Percentiles rank a stretch among this genome's conserved stretches.
phyloP scores from a whole-genome alignment of 345 rosid species.

The Pistacia vera region DNA sequence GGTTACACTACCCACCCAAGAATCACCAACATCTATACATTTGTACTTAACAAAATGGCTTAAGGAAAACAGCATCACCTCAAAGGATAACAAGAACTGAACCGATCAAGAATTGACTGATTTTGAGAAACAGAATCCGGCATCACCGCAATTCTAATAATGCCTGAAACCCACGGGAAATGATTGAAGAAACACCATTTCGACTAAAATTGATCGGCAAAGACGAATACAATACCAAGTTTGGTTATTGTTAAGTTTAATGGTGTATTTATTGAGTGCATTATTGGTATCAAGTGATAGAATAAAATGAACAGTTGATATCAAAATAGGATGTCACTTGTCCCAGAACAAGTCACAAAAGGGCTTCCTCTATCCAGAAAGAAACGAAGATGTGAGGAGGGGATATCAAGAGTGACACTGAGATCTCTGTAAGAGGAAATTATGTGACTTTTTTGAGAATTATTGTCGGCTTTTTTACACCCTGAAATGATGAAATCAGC shows the following conservation, averaged over 20 bases:
- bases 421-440: constrained; percentile 78
- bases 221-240: constrained; percentile 80
- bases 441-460: constrained; percentile 41
- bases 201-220: constrained; percentile 54
- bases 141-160: constrained; percentile 56
- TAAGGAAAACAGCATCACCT: constrained; percentile 67
- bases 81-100: constrained; percentile 83
- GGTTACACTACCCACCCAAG: constrained; percentile 56
- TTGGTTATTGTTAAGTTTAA: constrained; percentile 73
- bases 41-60: constrained; percentile 62
- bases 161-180: constrained; percentile 57
- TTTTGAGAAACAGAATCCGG: constrained; percentile 43
- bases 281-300: constrained; percentile 49
- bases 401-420: constrained; percentile 74
- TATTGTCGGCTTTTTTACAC: constrained; percentile 30
- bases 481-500: constrained; percentile 75
- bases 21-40: constrained; percentile 90
- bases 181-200: constrained; percentile 42
- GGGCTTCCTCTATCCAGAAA: constrained; percentile 90
- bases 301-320: constrained; percentile 79
- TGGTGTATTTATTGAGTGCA: constrained; percentile 60
- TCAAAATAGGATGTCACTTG: constrained; percentile 43
- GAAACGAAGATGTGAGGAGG: constrained; percentile 70
- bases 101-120: constrained; percentile 71
- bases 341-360: constrained; percentile 65